Evolutionary conservation across 345 rosid species (phyloP), one percentile per base, ranked within the genome.

Genomic region (Mallotus nudiflorus): DNA sequence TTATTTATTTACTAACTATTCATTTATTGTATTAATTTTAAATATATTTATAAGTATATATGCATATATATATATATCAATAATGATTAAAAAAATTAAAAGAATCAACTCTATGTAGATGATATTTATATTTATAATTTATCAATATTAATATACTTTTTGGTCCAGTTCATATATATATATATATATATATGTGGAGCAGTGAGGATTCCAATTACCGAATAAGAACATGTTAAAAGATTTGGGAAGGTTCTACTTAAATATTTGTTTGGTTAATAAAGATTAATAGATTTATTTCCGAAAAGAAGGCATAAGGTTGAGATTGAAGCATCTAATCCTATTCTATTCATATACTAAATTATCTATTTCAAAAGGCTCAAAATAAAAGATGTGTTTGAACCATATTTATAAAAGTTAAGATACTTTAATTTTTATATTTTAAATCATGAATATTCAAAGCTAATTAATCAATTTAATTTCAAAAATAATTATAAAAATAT

Each of bases 241-340:
- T 48, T 50, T 45, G 29, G 53, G 20, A 55, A 24, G 59, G 24
- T 64, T 72, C 31, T 55, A 24, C 18, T 48, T 22, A 25, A 40
- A 1, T 39, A 19, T 35, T 13, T 19, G 56, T 31, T 39, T 48
- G 64, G 57, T 37, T 65, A 60, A 37, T 27, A 25, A 15, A 22
- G n/a, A 48, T 55, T 13, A n/a, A 46, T 37, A 54, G 60, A 29
- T 62, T 0, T 19, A 45, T 44, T 66, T 61, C 55, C 72, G 9
- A 33, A 76, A 67, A 27, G 29, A 61, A 62, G 28, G 40, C 31
- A 19, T 18, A 58, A 18, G 57, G 44, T 10, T n/a, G 6, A n/a
- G 10, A 45, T 31, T 42, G 5, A 69, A 24, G 49, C 51, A 64
- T 64, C 62, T 24, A 55, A 62, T 50, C 50, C 24, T 15, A 31